Evolutionary conservation across 768 basidiomycete species (phyloP), one percentile per base, ranked within the genome.

Genomic region (Leccinum barrowsii): DNA sequence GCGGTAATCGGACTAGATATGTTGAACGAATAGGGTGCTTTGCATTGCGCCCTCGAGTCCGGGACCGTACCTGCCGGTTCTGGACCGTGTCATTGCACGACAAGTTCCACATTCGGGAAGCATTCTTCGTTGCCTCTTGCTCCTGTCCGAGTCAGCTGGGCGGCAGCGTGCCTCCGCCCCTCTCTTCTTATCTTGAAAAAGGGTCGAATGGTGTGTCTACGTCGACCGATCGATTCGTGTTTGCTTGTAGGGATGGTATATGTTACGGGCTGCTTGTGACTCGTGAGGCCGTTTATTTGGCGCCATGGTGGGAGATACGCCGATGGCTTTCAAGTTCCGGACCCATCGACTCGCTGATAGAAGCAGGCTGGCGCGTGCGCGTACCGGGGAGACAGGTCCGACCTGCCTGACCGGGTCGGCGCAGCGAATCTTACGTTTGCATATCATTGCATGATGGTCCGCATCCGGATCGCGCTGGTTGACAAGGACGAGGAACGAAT

Each of bases 371-470:
- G 40, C n/a, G n/a, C 12, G 0, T 7, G 28, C 35, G 37, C 19
- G 40, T 61, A 54, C 37, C 37, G 46, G 40, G 30, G 21, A 3
- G 37, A 53, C 57, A 47, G 54, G 50, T 48, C 58, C 17, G 24
- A 24, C 19, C n/a, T 53, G 19, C 10, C 28, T 46, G 49, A 51
- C 32, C 42, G 42, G 42, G 42, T 44, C n/a, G 32, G 50, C n/a
- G 30, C 28, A 8, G 5, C 2, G 28, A 21, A 62, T 48, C 28
- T 22, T 40, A 22, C 26, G 42, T 19, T 34, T 34, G 34, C 34
- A 34, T 34, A 3, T 34, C 5, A 34, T 32, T 13, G 34, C 34
- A 34, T 5, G 12, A 13, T 34, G 60, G 50, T 57, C 55, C 30
- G 22, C 55, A 15, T 11, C 42, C 42, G 11, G 10, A 44, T 7